phyloP scores from a whole-genome alignment of 108 stramenopile species.

The Thalassiosira profunda region DNA sequence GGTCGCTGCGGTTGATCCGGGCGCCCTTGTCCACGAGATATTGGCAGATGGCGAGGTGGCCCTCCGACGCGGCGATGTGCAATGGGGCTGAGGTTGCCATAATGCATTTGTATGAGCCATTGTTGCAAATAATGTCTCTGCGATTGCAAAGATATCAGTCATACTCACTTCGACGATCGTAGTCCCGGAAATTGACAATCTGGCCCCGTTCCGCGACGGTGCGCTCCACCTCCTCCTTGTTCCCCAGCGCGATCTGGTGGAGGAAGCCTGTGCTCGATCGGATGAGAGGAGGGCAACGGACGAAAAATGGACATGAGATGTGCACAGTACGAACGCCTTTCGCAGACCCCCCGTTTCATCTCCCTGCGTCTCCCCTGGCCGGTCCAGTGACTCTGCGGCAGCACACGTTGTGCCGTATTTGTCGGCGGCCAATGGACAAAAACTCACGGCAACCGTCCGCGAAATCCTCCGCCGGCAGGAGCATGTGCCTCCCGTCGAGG shows the following conservation, averaged over 20 bases:
- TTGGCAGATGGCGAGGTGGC: conserved; percentile 53
- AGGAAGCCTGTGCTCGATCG: conserved; percentile 48
- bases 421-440: too few relatives aligned
- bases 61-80: conserved; percentile 68
- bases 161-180: conserved; percentile 59
- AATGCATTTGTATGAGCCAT: too few relatives aligned
- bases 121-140: too few relatives aligned
- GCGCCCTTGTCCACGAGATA: conserved; percentile 44
- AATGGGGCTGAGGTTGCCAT: conserved; percentile 41
- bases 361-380: too few relatives aligned
- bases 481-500: not conserved
- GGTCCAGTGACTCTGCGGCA: too few relatives aligned
- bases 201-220: not conserved
- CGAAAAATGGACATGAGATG: not conserved
- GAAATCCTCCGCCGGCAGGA: conserved; percentile 64
- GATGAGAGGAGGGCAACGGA: not conserved
- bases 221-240: conserved; percentile 16
- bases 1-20: conserved; percentile 48
- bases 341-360: too few relatives aligned
- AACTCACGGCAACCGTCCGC: conserved; percentile 53
- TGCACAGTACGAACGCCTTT: not conserved
- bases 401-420: too few relatives aligned
- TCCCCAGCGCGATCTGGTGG: conserved; percentile 67
- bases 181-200: conserved; percentile 61
- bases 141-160: too few relatives aligned